Evolutionary conservation across 164 flowering plant genomes (phyloP).

Genomic region (Stephania cephalantha): DNA sequence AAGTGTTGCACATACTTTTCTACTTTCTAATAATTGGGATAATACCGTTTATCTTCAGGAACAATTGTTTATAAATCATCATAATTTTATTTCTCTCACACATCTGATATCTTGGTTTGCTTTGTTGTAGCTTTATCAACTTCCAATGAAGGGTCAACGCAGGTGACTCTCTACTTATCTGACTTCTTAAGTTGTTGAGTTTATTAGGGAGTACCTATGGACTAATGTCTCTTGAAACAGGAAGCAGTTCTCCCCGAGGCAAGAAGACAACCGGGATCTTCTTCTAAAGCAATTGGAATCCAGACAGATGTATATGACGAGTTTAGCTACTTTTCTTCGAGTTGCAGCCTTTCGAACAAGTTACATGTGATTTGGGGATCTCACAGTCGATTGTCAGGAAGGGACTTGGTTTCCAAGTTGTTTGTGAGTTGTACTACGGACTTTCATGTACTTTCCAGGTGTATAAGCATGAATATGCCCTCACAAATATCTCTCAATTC

Average conservation of each 20-base stretch:
- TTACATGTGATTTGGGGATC: constrained; percentile 50
- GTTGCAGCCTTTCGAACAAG: constrained; percentile 30
- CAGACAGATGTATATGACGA: constrained; percentile 50
- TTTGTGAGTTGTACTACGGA: constrained; percentile 54
- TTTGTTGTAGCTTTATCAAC: constrained; percentile 24
- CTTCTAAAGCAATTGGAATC: constrained; percentile 47
- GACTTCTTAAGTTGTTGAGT: background rate
- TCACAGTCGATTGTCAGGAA: constrained; percentile 30
- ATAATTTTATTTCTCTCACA: constrained; percentile 3
- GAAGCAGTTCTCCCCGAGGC: constrained; percentile 13
- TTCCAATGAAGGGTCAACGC: constrained; percentile 15
- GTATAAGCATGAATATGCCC: constrained; percentile 24
- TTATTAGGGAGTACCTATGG: background rate
- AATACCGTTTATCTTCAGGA: background rate
- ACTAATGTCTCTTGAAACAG: constrained; percentile 10
- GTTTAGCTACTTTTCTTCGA: constrained; percentile 8
- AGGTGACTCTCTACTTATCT: constrained; percentile 12
- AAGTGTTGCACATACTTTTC: background rate
- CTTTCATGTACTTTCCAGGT: constrained; percentile 54
- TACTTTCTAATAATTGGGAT: background rate
- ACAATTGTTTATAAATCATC: background rate
- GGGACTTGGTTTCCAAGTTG: constrained; percentile 48
- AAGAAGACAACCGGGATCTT: constrained; percentile 12
- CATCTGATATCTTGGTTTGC: constrained; percentile 12
- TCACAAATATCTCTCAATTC: constrained; percentile 24